Percentiles rank a stretch among this genome's conserved stretches.
phyloP scores from a whole-genome alignment of 2,329 filamentous ascomycete species.

The Domatiomyces globalis region DNA sequence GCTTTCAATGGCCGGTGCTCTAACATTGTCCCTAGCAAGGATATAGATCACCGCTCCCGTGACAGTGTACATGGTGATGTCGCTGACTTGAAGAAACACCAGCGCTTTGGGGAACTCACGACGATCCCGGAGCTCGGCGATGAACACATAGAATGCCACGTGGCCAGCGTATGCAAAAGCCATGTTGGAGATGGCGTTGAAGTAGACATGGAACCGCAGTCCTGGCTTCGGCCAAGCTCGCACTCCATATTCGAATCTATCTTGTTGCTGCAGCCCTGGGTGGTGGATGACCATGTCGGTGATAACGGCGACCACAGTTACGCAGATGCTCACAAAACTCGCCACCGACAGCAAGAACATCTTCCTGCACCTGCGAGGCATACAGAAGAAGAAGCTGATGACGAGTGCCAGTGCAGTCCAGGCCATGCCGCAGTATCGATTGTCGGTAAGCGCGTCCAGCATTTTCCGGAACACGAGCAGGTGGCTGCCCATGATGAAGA shows the following conservation, averaged over 20 bases:
- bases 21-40: conserved; percentile 47
- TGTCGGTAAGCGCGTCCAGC: conserved; percentile 48
- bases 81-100: conserved; percentile 44
- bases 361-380: conserved; percentile 49
- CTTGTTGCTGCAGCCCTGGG: conserved; percentile 34
- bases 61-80: conserved; percentile 49
- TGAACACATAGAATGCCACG: conserved; percentile 53
- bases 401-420: conserved; percentile 46
- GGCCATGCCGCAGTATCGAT: conserved; percentile 49
- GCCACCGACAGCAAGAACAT: conserved; percentile 49
- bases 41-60: conserved; percentile 56
- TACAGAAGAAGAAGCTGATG: conserved; percentile 44
- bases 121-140: conserved; percentile 49
- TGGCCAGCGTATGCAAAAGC: conserved; percentile 55
- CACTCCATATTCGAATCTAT: conserved; percentile 16
- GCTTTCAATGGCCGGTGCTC: conserved; percentile 53
- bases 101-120: conserved; percentile 50
- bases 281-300: conserved; percentile 45
- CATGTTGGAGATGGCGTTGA: conserved; percentile 53
- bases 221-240: conserved; percentile 27
- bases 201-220: conserved; percentile 40
- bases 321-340: conserved; percentile 50
- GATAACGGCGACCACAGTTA: conserved; percentile 53
- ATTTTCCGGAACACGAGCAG: conserved; percentile 56
- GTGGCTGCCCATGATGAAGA: conserved; percentile 58